Base-by-base conservation (phyloP, 306 rosid species). In the Quillaja saponaria region DNA sequence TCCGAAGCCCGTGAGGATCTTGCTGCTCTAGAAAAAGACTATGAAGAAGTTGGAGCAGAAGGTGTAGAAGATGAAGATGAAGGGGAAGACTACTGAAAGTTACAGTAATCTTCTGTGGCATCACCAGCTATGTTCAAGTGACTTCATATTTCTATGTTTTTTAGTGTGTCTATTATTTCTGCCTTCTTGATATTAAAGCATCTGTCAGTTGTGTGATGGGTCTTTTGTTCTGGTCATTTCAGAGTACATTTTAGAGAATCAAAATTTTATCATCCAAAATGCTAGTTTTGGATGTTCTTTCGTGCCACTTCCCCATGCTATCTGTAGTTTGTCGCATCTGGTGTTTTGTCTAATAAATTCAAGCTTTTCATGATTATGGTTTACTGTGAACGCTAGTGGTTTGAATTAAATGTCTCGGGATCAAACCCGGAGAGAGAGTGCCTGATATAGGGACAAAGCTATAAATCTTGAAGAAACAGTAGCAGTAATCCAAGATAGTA, bases 1-100 rank as follows among this genome's bases (percentile, higher is more conserved):
- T 86, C 87, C 0, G 95, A 86, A 66, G 95, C 95, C 25, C 76
- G 95, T 9, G 95, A 86, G 79, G 84, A 86, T 60, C 95, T 86
- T 71, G 85, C 95, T 55, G 90, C 90, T 69, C 90, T 86, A 18
- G 90, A 86, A 66, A 85, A 80, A 71, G 90, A 86, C 68, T 86
- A 86, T 13, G 95, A 76, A 57, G 95, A 86, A 63, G 90, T 86
- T 57, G 95, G 85, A 13, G 85, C 79, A 20, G 90, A 81, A 45
- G 89, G 81, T 16, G 78, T 34, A 0, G 95, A 83, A 31, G 81
- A 63, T 1, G 80, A 69, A 18, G 85, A 69, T 33, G 83, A 77
- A 51, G 79, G 62, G 41, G 76, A 69, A 37, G 82, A 65, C 62
- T 82, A 70, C 64, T 80, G 64, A 77, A 34, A 61, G 10, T 49